A percentile compares a stretch with the other conserved stretches of the same genome.
Evolutionary conservation across 768 basidiomycete species (phyloP).

Genomic region (Krasilnikovozyma curviuscula): DNA sequence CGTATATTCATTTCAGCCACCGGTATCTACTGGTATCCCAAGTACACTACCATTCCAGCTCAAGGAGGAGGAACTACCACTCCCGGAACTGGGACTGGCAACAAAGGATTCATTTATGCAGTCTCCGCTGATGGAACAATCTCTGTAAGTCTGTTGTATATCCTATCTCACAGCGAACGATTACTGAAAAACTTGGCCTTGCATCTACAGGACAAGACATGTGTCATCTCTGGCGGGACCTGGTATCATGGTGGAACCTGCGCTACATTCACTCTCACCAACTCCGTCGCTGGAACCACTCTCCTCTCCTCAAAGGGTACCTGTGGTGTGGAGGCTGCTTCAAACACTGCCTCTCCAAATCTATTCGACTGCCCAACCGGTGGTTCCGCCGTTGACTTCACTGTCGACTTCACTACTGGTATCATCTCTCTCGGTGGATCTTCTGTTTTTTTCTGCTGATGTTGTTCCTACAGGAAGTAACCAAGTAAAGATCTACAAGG

Average conservation of each 20-base stretch:
- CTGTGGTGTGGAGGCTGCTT: neutral
- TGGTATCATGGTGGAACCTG: slow-evolving; percentile 12
- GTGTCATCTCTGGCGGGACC: slow-evolving; percentile 4
- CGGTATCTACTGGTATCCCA: slow-evolving; percentile 5
- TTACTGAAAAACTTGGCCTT: neutral
- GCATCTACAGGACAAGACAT: neutral
- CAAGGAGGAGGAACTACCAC: too few relatives aligned
- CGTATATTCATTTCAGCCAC: neutral
- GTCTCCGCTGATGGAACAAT: neutral
- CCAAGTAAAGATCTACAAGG: slow-evolving; percentile 3
- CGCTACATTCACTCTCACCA: slow-evolving; percentile 5
- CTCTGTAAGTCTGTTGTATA: neutral
- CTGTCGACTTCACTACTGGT: neutral
- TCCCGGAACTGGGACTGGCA: neutral
- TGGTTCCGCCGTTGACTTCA: slow-evolving; percentile 1
- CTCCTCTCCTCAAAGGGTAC: slow-evolving; percentile 7
- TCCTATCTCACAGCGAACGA: too few relatives aligned
- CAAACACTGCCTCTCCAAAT: neutral
- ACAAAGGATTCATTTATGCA: slow-evolving; percentile 6
- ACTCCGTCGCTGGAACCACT: slow-evolving; percentile 4
- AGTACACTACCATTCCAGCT: slow-evolving; percentile 3
- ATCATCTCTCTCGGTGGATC: slow-evolving; percentile 6
- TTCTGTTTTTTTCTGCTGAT: neutral
- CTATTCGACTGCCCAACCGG: slow-evolving; percentile 5
- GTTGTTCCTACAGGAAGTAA: neutral